These are phyloP conservation scores for Epichloe hybrida DNA, from an alignment of 2,329 filamentous ascomycete species.

Conservation along the genomic window DNA sequence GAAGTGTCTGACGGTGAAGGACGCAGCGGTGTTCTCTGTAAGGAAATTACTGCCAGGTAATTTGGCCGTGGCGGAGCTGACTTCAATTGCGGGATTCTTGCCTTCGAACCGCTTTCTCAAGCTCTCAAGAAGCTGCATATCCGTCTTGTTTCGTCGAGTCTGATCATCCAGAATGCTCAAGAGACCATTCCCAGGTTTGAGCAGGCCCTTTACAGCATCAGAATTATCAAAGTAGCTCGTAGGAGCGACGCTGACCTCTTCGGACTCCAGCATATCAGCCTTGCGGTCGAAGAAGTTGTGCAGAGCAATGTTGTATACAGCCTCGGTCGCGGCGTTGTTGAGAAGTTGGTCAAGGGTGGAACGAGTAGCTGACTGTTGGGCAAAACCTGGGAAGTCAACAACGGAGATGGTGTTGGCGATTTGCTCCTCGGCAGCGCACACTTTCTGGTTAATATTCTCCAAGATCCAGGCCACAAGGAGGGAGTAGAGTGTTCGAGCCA, in stretches of 20 bases:
- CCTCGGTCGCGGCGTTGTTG: conserved; percentile 87
- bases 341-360: conserved; percentile 85
- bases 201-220: conserved; percentile 78
- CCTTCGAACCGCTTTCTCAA: conserved; percentile 85
- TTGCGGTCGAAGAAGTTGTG: conserved; percentile 95
- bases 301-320: conserved; percentile 81
- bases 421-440: conserved; percentile 75
- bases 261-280: conserved; percentile 82
- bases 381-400: conserved; percentile 92
- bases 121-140: conserved; percentile 82
- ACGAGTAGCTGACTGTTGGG: conserved; percentile 68
- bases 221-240: conserved; percentile 98
- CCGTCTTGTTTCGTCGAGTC: conserved; percentile 74
- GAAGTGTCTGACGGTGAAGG: conserved; percentile 88
- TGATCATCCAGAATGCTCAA: conserved; percentile 94
- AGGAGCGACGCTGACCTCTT: conserved; percentile 79
- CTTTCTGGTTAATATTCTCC: conserved; percentile 78
- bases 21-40: conserved; percentile 65
- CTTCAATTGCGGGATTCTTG: conserved; percentile 81
- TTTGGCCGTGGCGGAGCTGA: conserved; percentile 59
- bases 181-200: conserved; percentile 86
- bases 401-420: conserved; percentile 91
- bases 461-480: conserved; percentile 89
- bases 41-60: conserved; percentile 82
- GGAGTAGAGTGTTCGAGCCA: conserved; percentile 85